Evolutionary conservation across 2,329 filamentous ascomycete genomes (phyloP).

Genomic region (Colletotrichum cuscutae): DNA sequence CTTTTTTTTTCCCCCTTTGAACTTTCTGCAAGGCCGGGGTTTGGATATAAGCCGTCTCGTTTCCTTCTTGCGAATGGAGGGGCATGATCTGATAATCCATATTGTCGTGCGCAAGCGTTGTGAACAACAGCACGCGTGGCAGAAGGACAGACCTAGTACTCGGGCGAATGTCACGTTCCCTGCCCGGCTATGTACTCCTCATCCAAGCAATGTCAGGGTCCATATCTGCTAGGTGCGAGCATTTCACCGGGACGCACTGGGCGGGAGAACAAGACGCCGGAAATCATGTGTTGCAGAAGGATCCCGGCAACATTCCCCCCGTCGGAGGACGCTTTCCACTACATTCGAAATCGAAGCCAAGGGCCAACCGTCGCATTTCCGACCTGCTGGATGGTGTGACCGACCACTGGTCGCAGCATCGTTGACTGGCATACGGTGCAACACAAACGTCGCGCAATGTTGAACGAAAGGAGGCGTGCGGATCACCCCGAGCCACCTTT

Average conservation of each 20-base stretch:
- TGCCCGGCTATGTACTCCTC: not conserved
- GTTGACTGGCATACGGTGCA: conserved; percentile 38
- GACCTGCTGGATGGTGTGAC: conserved; percentile 31
- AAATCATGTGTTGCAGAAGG: conserved; percentile 5
- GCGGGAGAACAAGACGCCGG: not conserved
- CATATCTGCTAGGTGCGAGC: not conserved
- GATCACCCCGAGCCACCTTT: conserved; percentile 5
- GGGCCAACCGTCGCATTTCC: conserved; percentile 25
- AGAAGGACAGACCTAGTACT: not conserved
- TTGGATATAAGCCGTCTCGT: not conserved
- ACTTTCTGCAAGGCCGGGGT: not conserved
- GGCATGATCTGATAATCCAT: conserved; percentile 1
- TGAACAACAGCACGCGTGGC: not conserved
- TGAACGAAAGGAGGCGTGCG: conserved; percentile 28
- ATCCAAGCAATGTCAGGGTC: not conserved
- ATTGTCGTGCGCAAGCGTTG: not conserved
- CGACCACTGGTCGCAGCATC: conserved; percentile 34
- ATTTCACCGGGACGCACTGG: not conserved
- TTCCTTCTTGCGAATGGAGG: not conserved
- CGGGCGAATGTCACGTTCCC: not conserved
- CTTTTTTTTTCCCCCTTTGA: not conserved
- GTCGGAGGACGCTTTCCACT: not conserved
- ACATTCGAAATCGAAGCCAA: not conserved
- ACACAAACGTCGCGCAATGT: conserved; percentile 41
- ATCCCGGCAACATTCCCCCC: conserved; percentile 7